These are phyloP conservation scores for Aspergillus biplanus DNA, from an alignment of 495 filamentous ascomycete species.

Conservation along the genomic window DNA sequence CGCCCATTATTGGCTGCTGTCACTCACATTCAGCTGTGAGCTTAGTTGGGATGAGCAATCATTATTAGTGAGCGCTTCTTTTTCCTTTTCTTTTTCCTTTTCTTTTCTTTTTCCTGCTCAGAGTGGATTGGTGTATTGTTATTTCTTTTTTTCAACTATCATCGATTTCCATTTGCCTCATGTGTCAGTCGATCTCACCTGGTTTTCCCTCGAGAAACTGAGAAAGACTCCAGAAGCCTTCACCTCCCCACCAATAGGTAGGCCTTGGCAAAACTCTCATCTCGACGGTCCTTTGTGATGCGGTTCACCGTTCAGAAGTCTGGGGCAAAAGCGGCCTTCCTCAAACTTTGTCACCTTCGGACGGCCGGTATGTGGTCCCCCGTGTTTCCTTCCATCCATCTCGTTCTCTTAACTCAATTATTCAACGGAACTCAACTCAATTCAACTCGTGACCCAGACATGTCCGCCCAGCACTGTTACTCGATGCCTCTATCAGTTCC, in stretches of 20 bases:
- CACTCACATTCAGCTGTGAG: no score
- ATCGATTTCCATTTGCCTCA: no score
- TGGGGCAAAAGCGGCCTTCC: conserved; percentile 57
- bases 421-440: no score
- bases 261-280: conserved; percentile 80
- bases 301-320: conserved; percentile 47
- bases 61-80: no score
- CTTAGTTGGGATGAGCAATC: no score
- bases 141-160: no score
- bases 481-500: conserved; percentile 68
- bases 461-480: conserved; percentile 55
- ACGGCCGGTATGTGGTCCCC: background rate
- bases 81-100: no score
- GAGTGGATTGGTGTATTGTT: no score
- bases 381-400: background rate
- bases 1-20: no score
- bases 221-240: conserved; percentile 17
- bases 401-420: background rate
- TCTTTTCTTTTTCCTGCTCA: no score
- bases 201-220: no score
- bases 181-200: no score
- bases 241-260: conserved; percentile 72
- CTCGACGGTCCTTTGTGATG: conserved; percentile 68
- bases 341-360: conserved; percentile 48
- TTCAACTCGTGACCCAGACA: conserved; percentile 47